These are phyloP conservation scores for Microthyrium microscopicum DNA, from an alignment of 2,329 filamentous ascomycete species.

Conservation along the genomic window DNA sequence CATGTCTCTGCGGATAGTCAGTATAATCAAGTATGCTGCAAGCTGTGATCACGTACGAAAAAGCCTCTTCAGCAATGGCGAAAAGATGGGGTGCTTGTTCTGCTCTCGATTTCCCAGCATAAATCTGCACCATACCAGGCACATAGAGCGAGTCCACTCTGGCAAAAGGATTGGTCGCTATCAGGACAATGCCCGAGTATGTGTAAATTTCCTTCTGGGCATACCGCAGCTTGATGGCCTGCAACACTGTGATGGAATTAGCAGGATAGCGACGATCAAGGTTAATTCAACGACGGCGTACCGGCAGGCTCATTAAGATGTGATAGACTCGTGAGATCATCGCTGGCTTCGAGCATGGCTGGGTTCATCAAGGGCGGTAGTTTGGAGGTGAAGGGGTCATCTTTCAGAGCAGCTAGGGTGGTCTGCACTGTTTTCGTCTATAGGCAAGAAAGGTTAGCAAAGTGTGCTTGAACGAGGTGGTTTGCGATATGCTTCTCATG, in stretches of 20 bases:
- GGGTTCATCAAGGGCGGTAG: constrained; percentile 96
- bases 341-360: constrained; percentile 92
- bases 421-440: constrained; percentile 70
- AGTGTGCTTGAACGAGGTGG: not conserved
- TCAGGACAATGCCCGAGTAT: constrained; percentile 95
- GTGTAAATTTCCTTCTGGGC: constrained; percentile 99
- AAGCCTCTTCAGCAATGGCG: constrained; percentile 96
- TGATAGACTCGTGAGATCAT: constrained; percentile 92
- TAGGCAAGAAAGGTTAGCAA: constrained; percentile 9
- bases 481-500: not conserved
- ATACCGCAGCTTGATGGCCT: constrained; percentile 95
- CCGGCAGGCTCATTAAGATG: constrained; percentile 97
- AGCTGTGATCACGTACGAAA: constrained; percentile 49
- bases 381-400: constrained; percentile 56
- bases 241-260: constrained; percentile 55
- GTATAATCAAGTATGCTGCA: constrained; percentile 1
- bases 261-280: no score
- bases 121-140: constrained; percentile 98
- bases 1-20: constrained; percentile 58
- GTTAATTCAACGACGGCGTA: constrained; percentile 29
- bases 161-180: constrained; percentile 95
- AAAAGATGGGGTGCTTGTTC: constrained; percentile 97
- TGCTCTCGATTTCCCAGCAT: constrained; percentile 88
- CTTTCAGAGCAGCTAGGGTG: constrained; percentile 57
- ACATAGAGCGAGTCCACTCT: constrained; percentile 96